A percentile compares a stretch with the other conserved stretches of the same genome.
phyloP scores from a whole-genome alignment of 73 alveolate genomes.

The Uronychia binucleata region DNA sequence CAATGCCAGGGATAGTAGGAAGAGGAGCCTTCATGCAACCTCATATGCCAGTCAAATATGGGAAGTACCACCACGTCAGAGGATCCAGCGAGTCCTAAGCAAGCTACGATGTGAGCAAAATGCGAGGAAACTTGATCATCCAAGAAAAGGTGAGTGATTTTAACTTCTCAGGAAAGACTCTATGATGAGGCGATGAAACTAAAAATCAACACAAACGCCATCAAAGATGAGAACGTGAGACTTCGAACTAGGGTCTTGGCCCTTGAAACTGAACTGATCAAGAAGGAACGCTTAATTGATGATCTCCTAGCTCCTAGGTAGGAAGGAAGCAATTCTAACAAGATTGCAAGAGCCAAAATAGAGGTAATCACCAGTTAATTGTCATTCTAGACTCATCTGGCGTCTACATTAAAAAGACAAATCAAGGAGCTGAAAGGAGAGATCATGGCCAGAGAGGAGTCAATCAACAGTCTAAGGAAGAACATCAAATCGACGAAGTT shows the following conservation, averaged over 20 bases:
- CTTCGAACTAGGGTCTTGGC: slow-evolving; percentile 19
- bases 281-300: slow-evolving; percentile 31
- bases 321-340: not conserved
- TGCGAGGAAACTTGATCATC: not conserved
- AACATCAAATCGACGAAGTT: slow-evolving; percentile 59
- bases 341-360: not conserved
- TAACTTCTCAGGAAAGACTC: slow-evolving; percentile 2
- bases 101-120: not conserved
- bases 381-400: slow-evolving; percentile 26
- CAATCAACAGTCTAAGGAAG: slow-evolving; percentile 41
- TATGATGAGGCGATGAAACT: slow-evolving; percentile 52
- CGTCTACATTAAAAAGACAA: slow-evolving; percentile 49
- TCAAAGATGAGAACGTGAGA: slow-evolving; percentile 41
- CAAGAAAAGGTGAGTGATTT: not conserved
- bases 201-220: slow-evolving; percentile 26
- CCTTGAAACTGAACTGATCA: slow-evolving; percentile 24
- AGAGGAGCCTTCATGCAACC: not conserved
- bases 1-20: not conserved
- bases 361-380: not conserved
- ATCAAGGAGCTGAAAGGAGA: slow-evolving; percentile 55
- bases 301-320: not conserved
- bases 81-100: not conserved
- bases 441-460: slow-evolving; percentile 40
- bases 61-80: not conserved
- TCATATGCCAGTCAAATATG: not conserved